These are phyloP conservation scores for Arthrobotrys musiformis DNA, from an alignment of 2,329 filamentous ascomycete genomes.

Conservation along the genomic window DNA sequence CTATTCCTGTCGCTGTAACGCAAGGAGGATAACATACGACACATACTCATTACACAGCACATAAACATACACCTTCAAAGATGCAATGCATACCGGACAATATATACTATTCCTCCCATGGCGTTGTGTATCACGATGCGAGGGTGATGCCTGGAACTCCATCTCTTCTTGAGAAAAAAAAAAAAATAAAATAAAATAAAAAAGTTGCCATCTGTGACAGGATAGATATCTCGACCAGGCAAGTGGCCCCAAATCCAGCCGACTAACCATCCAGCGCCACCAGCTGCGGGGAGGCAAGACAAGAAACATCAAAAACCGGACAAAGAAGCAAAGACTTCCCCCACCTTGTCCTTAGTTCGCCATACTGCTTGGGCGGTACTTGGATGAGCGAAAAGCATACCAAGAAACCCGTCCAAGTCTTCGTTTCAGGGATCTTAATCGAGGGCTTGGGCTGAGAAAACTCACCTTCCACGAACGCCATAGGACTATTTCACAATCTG, in stretches of 20 bases:
- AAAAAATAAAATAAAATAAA: not conserved
- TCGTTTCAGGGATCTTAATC: slow-evolving; percentile 52
- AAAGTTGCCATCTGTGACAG: not conserved
- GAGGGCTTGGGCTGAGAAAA: slow-evolving; percentile 41
- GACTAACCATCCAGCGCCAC: no score
- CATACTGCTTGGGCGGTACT: no score
- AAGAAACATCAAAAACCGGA: not conserved
- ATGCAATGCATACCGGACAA: no score
- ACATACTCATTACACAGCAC: no score
- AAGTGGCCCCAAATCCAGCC: no score
- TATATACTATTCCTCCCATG: not conserved
- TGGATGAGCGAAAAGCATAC: no score
- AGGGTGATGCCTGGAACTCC: slow-evolving; percentile 15
- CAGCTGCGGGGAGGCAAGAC: not conserved
- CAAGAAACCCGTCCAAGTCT: slow-evolving; percentile 1
- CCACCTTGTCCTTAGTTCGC: no score
- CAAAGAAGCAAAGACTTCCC: not conserved
- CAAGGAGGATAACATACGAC: slow-evolving; percentile 19
- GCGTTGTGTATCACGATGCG: not conserved
- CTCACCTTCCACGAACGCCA: slow-evolving; percentile 24
- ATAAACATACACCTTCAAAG: no score
- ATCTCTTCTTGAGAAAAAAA: no score
- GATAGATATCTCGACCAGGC: not conserved
- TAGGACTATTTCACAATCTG: slow-evolving; percentile 19
- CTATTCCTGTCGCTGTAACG: slow-evolving; percentile 19